A percentile compares a stretch with the other conserved stretches of the same genome.
These are phyloP conservation scores for Fusarium papillatum DNA, from an alignment of 2,329 filamentous ascomycete species.

Conservation along the genomic window DNA sequence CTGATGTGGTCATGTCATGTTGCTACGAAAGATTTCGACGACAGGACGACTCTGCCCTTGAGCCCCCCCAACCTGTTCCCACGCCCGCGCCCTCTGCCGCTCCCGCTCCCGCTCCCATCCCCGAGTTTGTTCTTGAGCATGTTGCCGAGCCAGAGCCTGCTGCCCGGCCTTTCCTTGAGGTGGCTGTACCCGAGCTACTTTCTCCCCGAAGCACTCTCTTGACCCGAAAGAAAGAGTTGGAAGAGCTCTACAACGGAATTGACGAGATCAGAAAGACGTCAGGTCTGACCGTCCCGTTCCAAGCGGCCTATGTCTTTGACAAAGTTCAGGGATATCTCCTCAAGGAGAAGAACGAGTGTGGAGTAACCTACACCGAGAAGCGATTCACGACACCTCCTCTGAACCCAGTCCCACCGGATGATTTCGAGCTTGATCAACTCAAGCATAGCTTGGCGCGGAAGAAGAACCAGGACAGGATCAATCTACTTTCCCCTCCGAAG, in stretches of 20 bases:
- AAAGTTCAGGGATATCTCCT: neutral
- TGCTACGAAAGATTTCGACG: neutral
- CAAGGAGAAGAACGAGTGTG: neutral
- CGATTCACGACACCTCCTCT: neutral
- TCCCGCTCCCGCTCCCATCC: neutral
- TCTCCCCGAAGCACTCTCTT: neutral
- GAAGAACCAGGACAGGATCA: neutral
- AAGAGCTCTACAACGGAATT: neutral
- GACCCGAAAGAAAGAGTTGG: neutral
- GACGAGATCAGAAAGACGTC: neutral
- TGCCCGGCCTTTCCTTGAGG: neutral
- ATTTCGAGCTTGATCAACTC: neutral
- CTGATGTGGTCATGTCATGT: neutral
- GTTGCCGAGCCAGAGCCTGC: neutral
- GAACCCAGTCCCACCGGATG: neutral
- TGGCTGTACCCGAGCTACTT: neutral
- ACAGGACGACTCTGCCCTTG: neutral
- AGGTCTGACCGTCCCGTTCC: neutral
- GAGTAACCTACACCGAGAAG: neutral
- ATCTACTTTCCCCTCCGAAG: neutral
- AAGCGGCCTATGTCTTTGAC: neutral
- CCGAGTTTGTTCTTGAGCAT: neutral
- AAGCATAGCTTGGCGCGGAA: neutral
- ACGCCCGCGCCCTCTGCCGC: neutral
- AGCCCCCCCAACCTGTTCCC: neutral